A percentile compares a stretch with the other conserved stretches of the same genome.
Evolutionary conservation across 805 yeast genomes (phyloP).

Genomic region (Myxozyma udenii): DNA sequence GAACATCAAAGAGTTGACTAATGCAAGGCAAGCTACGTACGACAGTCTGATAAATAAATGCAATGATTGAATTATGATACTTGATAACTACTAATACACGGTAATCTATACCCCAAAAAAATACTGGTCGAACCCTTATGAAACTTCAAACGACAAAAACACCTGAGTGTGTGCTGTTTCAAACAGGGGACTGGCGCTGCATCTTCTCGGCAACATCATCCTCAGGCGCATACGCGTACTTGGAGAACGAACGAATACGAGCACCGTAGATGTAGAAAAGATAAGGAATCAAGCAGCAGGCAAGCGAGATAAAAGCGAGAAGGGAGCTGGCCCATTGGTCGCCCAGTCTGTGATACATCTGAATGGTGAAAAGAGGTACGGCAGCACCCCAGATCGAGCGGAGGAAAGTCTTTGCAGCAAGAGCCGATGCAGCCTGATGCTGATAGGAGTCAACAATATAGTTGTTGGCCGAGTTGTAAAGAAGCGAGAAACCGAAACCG

Average conservation of each 20-base stretch:
- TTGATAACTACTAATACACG: no score
- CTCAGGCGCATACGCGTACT: slow-evolving; percentile 59
- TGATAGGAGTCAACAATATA: slow-evolving; percentile 45
- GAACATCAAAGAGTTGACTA: no score
- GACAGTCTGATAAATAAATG: no score
- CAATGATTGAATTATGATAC: no score
- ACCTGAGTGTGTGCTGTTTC: no score
- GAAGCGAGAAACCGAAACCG: slow-evolving; percentile 47
- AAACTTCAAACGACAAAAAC: no score
- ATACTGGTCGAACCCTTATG: no score
- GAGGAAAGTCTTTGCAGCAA: slow-evolving; percentile 74
- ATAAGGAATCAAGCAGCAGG: slow-evolving; percentile 55
- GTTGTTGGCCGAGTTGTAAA: slow-evolving; percentile 64
- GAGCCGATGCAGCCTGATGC: slow-evolving; percentile 64
- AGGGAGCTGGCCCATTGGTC: slow-evolving; percentile 58
- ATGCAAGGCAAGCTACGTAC: no score
- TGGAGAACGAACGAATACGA: slow-evolving; percentile 50
- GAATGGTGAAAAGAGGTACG: slow-evolving; percentile 57
- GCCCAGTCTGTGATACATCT: slow-evolving; percentile 55
- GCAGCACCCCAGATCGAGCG: slow-evolving; percentile 55
- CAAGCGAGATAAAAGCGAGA: slow-evolving; percentile 50
- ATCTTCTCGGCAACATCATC: slow-evolving; percentile 27
- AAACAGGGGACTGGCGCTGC: no score
- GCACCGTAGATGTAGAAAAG: slow-evolving; percentile 51
- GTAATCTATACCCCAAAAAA: no score